Evolutionary conservation across 2,329 filamentous ascomycete species (phyloP).

Genomic region (Septoria linicola): DNA sequence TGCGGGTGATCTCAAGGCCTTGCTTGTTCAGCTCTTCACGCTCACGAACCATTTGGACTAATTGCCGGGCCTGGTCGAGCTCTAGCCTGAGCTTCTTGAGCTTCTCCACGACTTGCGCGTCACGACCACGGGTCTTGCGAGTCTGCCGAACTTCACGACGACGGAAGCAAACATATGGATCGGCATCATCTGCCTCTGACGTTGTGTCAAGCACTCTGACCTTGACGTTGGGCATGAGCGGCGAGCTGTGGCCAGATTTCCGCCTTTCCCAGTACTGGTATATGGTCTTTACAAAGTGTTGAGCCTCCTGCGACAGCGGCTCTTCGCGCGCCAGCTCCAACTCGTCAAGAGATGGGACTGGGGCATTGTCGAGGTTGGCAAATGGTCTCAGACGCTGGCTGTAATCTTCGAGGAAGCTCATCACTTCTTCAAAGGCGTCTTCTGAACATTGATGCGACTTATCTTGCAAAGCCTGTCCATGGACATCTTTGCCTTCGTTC

Average conservation of each 20-base stretch:
- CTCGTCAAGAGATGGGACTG: constrained; percentile 61
- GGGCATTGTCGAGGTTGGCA: constrained; percentile 83
- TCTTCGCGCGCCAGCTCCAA: constrained; percentile 63
- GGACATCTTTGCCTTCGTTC: constrained; percentile 70
- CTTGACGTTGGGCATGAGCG: constrained; percentile 77
- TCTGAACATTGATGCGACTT: constrained; percentile 67
- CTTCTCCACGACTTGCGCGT: constrained; percentile 92
- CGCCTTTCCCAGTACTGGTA: constrained; percentile 87
- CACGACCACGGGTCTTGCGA: constrained; percentile 88
- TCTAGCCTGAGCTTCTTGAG: constrained; percentile 87
- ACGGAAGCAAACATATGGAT: constrained; percentile 97
- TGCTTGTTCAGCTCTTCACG: constrained; percentile 80
- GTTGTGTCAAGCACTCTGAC: constrained; percentile 73
- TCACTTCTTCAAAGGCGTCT: constrained; percentile 88
- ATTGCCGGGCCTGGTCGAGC: constrained; percentile 80
- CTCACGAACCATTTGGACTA: constrained; percentile 73
- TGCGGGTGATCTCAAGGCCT: constrained; percentile 69
- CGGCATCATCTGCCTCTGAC: constrained; percentile 89
- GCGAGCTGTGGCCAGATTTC: constrained; percentile 56
- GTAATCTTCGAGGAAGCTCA: constrained; percentile 92
- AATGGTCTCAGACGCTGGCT: constrained; percentile 81
- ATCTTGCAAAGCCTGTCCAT: constrained; percentile 38
- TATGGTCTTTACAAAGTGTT: constrained; percentile 68
- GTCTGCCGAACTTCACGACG: constrained; percentile 90
- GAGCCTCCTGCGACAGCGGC: constrained; percentile 54